Conservation (phyloP, 1,284 basidiomycete species). For the Anthracocystis setariae region DNA sequence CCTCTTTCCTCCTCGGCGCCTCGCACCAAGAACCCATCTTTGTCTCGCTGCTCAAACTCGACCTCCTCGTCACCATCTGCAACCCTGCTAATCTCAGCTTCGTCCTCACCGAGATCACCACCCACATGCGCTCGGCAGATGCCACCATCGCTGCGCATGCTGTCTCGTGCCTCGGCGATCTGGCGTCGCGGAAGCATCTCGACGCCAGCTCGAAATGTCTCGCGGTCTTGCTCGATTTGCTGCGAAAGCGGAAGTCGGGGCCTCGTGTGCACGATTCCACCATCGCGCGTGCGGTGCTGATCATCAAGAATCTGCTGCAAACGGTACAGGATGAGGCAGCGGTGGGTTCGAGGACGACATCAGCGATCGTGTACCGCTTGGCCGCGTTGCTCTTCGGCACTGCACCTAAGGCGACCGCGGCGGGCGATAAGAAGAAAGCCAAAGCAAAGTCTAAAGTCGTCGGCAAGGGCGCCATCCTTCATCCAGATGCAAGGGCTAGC, state of each 20-base stretch:
- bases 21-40: constrained; percentile 52
- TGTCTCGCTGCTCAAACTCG: constrained; percentile 55
- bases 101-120: constrained; percentile 38
- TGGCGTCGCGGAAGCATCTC: constrained; percentile 31
- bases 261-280: constrained; percentile 23
- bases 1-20: constrained; percentile 50
- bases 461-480: constrained; percentile 49
- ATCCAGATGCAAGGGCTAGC: constrained; percentile 46
- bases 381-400: constrained; percentile 54
- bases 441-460: constrained; percentile 40
- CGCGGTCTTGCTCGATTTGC: constrained; percentile 26
- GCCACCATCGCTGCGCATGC: constrained; percentile 41
- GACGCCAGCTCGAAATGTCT: constrained; percentile 30
- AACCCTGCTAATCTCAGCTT: constrained; percentile 17
- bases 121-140: constrained; percentile 37
- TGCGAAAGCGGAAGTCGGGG: constrained; percentile 24
- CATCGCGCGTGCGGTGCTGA: constrained; percentile 32
- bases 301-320: constrained; percentile 42
- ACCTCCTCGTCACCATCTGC: constrained; percentile 44
- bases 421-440: constrained; percentile 17
- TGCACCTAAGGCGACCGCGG: constrained; percentile 4
- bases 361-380: constrained; percentile 48
- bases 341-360: constrained; percentile 13
- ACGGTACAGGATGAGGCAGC: constrained; percentile 8
- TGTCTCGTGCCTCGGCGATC: constrained; percentile 40